Conservation (phyloP, 495 filamentous ascomycete species). For the Podospora didyma region DNA sequence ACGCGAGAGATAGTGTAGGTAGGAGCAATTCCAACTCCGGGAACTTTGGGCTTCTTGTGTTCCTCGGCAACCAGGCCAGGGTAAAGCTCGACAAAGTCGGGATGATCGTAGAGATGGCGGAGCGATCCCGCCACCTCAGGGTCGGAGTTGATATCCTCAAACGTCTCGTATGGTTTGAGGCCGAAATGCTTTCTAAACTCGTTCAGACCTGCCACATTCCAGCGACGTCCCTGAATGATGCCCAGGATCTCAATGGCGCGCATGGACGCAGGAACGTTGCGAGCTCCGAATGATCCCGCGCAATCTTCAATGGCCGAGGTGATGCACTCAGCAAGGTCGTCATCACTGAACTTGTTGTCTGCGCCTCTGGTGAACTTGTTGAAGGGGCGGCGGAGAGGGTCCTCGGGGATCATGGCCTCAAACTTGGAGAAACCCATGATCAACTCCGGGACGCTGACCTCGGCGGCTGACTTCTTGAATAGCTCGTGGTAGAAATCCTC, state of each 20-base stretch:
- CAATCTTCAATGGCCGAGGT: constrained; percentile 60
- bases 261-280: constrained; percentile 70
- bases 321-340: constrained; percentile 66
- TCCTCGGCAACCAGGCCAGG: constrained; percentile 80
- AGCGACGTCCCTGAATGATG: constrained; percentile 76
- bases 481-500: constrained; percentile 58
- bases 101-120: constrained; percentile 70
- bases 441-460: constrained; percentile 55
- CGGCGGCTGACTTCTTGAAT: constrained; percentile 56
- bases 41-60: constrained; percentile 65
- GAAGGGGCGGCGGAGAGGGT: constrained; percentile 64
- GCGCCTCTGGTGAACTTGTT: constrained; percentile 54
- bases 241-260: constrained; percentile 77
- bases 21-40: constrained; percentile 77
- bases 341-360: constrained; percentile 61
- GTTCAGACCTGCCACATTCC: constrained; percentile 81
- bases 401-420: constrained; percentile 51
- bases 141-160: constrained; percentile 83
- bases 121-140: constrained; percentile 68
- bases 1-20: constrained; percentile 80
- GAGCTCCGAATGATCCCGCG: constrained; percentile 63
- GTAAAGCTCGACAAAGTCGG: constrained; percentile 70
- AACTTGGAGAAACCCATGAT: constrained; percentile 56
- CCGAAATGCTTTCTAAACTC: constrained; percentile 83
- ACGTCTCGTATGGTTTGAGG: constrained; percentile 67